phyloP scores from a whole-genome alignment of 495 filamentous ascomycete species.

The Pseudotulostoma volvatum region DNA sequence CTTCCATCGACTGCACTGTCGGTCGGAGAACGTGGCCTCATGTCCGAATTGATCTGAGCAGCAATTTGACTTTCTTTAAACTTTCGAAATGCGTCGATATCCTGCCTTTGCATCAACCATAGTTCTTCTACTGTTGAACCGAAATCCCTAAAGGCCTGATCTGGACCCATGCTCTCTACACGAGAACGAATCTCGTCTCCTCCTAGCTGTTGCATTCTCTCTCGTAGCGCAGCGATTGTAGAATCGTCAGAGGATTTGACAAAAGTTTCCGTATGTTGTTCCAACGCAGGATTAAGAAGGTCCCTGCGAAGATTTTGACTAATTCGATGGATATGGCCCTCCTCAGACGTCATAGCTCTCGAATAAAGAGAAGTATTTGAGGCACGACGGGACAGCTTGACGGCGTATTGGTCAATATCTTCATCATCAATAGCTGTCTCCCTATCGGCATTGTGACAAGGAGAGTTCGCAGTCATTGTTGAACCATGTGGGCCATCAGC shows the following conservation, averaged over 20 bases:
- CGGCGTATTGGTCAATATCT: constrained; percentile 29
- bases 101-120: constrained; percentile 34
- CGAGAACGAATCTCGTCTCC: constrained; percentile 37
- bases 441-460: constrained; percentile 18
- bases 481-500: constrained; percentile 22
- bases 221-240: constrained; percentile 40
- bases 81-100: constrained; percentile 42
- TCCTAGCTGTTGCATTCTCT: constrained; percentile 47
- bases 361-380: constrained; percentile 69
- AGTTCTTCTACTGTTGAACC: constrained; percentile 38
- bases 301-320: constrained; percentile 67
- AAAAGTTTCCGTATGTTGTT: constrained; percentile 18
- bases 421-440: constrained; percentile 31
- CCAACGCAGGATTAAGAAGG: constrained; percentile 33
- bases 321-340: constrained; percentile 73
- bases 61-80: constrained; percentile 54
- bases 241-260: constrained; percentile 33
- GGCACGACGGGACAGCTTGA: constrained; percentile 47
- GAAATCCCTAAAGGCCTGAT: constrained; percentile 43
- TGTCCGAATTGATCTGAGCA: constrained; percentile 40
- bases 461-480: constrained; percentile 19
- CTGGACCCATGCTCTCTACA: constrained; percentile 37
- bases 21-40: too few species aligned
- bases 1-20: too few species aligned
- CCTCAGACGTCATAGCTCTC: constrained; percentile 66